Base-by-base conservation (phyloP, 2,329 filamentous ascomycete species). In the Mycosphaerelloides madeirae region DNA sequence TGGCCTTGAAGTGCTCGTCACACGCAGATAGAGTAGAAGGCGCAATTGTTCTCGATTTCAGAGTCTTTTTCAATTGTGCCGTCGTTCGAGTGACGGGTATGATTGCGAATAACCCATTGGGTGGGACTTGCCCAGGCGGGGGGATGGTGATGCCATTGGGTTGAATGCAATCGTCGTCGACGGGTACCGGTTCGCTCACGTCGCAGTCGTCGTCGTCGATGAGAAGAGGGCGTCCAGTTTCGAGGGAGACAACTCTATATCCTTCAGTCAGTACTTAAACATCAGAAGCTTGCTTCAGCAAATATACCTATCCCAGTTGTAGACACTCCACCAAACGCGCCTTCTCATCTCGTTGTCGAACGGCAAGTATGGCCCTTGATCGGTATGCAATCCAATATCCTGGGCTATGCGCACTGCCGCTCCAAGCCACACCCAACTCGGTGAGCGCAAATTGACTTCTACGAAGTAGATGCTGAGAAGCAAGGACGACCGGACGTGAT, bases 141-240 rank as follows among this genome's bases (percentile, higher is more conserved):
- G 67, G 64, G 16, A 66, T 64, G 18, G 67, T 56, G 33, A 71
- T 64, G n/a, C 68, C 69, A 42, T 62, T 83, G 65, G 56, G 60
- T 44, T 79, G 76, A 36, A 89, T 81, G 59, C 81, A 84, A 56
- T 87, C 83, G 57, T 96, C 90, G 63, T 95, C 87, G 18, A 89
- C 78, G 1, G 85, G 79, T 18, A 83, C 83, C 0, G 91, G 91
- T 19, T 95, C 77, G 16, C 79, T 75, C 6, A 90, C 83, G 55
- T 96, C 87, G 70, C 88, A 95, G 65, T 97, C 91, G 25, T 80
- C 77, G 57, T 97, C 91, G 60, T 90, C 78, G 60, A 97, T 95
- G 53, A 90, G 68, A 44, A 86, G 79, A 0, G 91, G 88, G 39
- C 85, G 81, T 7, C 87, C 86, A 28, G 89, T 75, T 62, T 95